Evolutionary conservation across 2,329 filamentous ascomycete species (phyloP), one percentile per base, ranked within the genome.

Genomic region (Ambrosiella cleistominuta): DNA sequence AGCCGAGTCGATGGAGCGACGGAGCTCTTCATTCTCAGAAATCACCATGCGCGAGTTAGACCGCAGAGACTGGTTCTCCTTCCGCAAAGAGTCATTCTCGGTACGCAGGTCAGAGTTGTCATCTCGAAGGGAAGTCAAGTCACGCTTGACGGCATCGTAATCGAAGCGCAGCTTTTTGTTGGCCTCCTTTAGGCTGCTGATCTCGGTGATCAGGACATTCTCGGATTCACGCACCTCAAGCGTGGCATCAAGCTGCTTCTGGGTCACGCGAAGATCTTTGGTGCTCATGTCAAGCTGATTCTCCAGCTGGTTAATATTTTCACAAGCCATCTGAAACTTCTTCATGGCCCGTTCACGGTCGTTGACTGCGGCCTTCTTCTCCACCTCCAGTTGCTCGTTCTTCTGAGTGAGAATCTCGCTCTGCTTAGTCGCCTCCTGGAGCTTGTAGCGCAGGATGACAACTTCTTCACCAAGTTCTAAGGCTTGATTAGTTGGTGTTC

Each of bases 271-370:
- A 7, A 75, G 62, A 58, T 74, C 71, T 61, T 70, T 72, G 58
- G 72, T 69, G 57, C 69, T 71, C 19, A 65, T 64, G 55, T 68
- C 71, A 13, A 74, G 64, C 63, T 72, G 72, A 17, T 70, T 67
- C 40, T 72, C 74, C 35, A 74, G 69, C 60, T 74, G 73, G 63
- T 74, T 78, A 63, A 79, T 77, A 39, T 77, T 79, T 52, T 76
- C 73, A 45, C 78, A 82, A 3, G 81, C 81, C 55, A 80, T 74
- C 36, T 78, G 77, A 5, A 83, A 72, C 64, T 83, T 82, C 56
- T 75, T 75, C 54, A 84, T 72, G 42, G 83, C 77, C 52, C 80
- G 79, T 63, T 86, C 82, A 37, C 81, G 77, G 67, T 87, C 84
- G 37, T 78, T 74, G 2, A 75, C 74, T 47, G 85, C 69, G 2